Percentiles rank a stretch among this genome's conserved stretches.
These are phyloP conservation scores for Rubia balearica DNA, from an alignment of 305 asterid species.

Conservation along the genomic window DNA sequence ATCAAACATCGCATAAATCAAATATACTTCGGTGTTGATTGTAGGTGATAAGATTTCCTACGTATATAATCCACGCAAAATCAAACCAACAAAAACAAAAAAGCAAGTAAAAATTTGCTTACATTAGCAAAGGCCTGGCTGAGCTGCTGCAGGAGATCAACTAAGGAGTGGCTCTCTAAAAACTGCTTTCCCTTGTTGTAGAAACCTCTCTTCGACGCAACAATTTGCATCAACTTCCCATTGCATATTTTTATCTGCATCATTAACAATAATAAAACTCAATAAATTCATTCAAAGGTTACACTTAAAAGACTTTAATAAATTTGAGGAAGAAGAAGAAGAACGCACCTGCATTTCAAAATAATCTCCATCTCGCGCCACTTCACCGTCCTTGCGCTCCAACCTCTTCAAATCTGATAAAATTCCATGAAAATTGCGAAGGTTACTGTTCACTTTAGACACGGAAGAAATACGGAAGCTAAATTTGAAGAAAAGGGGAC, in stretches of 20 bases:
- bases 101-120: constrained; percentile 21
- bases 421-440: background rate
- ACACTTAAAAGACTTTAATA: background rate
- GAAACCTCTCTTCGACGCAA: constrained; percentile 82
- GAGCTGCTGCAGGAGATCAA: constrained; percentile 98
- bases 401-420: constrained; percentile 60
- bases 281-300: background rate
- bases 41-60: background rate
- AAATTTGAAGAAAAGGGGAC: background rate
- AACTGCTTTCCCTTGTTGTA: constrained; percentile 72
- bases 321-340: background rate
- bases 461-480: background rate
- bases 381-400: constrained; percentile 45
- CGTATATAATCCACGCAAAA: background rate
- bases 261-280: constrained; percentile 17
- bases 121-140: constrained; percentile 97
- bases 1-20: background rate
- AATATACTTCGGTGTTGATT: background rate
- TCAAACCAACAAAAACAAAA: background rate
- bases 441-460: background rate
- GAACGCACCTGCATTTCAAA: constrained; percentile 75
- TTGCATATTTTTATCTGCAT: constrained; percentile 95
- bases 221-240: constrained; percentile 81
- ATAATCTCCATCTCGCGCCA: constrained; percentile 60
- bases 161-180: constrained; percentile 76